Percentiles rank a stretch among this genome's conserved stretches.
Conservation (phyloP, 208 protist genomes). For the Trypanosoma lewisi region DNA sequence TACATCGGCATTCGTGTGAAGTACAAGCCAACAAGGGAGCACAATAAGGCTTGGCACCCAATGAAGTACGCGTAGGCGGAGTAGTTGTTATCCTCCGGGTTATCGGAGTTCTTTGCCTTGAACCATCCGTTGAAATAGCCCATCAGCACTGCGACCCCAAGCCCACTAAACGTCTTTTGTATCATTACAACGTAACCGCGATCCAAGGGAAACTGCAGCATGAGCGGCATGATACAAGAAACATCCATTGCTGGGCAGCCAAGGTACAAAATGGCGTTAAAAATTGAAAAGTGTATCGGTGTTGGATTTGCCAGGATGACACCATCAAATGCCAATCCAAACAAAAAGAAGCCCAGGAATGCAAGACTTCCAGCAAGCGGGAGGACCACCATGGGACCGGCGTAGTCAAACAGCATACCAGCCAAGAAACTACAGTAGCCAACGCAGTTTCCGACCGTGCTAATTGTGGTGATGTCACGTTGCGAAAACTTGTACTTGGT, state of each 20-base stretch:
- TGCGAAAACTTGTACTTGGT: conserved; percentile 61
- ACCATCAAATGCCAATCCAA: conserved; percentile 62
- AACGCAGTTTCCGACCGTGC: conserved; percentile 68
- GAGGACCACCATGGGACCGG: conserved; percentile 55
- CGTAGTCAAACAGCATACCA: conserved; percentile 74
- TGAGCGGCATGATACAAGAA: conserved; percentile 69
- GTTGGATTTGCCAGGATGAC: conserved; percentile 38
- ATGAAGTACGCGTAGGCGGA: conserved; percentile 67
- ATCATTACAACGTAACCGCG: conserved; percentile 76
- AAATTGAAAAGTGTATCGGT: conserved; percentile 58
- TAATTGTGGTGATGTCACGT: conserved; percentile 79
- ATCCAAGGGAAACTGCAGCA: conserved; percentile 78
- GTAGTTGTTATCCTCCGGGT: conserved; percentile 43
- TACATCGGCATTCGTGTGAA: conserved; percentile 69
- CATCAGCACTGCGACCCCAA: conserved; percentile 76
- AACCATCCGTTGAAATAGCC: conserved; percentile 83
- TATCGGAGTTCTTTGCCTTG: conserved; percentile 18
- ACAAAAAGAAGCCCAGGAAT: conserved; percentile 61
- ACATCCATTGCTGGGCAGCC: conserved; percentile 63
- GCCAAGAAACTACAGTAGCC: conserved; percentile 59
- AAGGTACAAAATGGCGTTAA: conserved; percentile 64
- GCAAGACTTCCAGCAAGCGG: conserved; percentile 35
- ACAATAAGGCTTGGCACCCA: conserved; percentile 35
- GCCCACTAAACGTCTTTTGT: conserved; percentile 77
- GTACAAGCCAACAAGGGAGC: conserved; percentile 31